A percentile compares a stretch with the other conserved stretches of the same genome.
Conservation (phyloP, 352 stramenopile species). For the Phytophthora palmivora region DNA sequence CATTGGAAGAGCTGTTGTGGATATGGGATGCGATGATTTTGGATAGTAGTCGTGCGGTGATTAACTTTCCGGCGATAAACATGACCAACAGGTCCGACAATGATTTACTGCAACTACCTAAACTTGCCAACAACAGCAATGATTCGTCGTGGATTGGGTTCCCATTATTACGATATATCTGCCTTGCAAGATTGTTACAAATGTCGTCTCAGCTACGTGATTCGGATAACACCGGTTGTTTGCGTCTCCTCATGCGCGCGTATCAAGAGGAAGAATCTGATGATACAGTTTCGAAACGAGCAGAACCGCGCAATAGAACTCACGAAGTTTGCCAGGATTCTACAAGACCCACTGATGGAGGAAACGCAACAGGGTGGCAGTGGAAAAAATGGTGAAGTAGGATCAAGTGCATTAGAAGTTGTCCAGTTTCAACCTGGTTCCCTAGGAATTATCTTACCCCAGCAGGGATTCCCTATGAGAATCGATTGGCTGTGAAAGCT, state of each 20-base stretch:
- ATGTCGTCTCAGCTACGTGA: conserved; percentile 61
- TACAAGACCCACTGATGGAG: conserved; percentile 68
- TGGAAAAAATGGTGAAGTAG: background rate
- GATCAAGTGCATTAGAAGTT: conserved; percentile 50
- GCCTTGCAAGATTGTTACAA: conserved; percentile 65
- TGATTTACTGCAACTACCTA: conserved; percentile 48
- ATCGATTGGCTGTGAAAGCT: conserved; percentile 78
- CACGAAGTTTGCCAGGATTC: conserved; percentile 57
- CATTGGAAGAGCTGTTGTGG: conserved; percentile 61
- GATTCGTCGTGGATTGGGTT: conserved; percentile 60
- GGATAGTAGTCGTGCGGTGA: conserved; percentile 33
- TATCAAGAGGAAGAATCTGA: conserved; percentile 37
- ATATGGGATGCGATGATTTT: conserved; percentile 81
- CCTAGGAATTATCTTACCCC: conserved; percentile 74
- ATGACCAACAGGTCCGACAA: conserved; percentile 40
- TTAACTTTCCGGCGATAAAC: conserved; percentile 51
- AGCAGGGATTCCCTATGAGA: conserved; percentile 51
- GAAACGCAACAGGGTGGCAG: conserved; percentile 18
- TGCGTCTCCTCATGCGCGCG: conserved; percentile 79
- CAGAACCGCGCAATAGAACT: conserved; percentile 37
- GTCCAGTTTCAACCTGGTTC: conserved; percentile 69
- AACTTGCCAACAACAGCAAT: conserved; percentile 21
- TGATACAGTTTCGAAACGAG: conserved; percentile 1
- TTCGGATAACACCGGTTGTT: conserved; percentile 71
- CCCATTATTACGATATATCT: conserved; percentile 74